Evolutionary conservation across 2,329 filamentous ascomycete genomes (phyloP), one percentile per base, ranked within the genome.

Genomic region (Chrysosporium keratinophilum): DNA sequence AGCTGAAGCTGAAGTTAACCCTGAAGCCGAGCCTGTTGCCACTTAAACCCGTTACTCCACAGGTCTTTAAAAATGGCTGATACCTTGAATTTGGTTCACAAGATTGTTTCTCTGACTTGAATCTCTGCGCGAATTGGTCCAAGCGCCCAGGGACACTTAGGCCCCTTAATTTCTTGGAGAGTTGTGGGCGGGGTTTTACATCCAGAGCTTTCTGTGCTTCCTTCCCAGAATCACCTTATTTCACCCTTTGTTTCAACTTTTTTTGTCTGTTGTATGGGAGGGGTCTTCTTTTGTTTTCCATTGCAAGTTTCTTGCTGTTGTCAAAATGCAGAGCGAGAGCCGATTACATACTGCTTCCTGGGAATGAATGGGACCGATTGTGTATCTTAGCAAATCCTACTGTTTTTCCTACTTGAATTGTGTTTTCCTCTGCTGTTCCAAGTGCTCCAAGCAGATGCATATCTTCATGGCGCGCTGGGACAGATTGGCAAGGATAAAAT

Each of bases 241-340:
- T 44, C 48, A 39, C 44, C 63, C 61, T 64, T 60, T 50, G 41
- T 47, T 20, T 52, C 46, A 50, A 55, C 47, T 49, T 50, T 55
- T 57, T 43, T 57, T 60, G 42, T 55, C 46, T 44, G n/a, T 9
- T 23, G 19, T 49, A 31, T 31, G 35, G 46, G 35, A 49, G 39
- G 46, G 35, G 23, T 7, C 23, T 17, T 49, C 11, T 12, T 37
- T 5, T 15, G 12, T 12, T 40, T 14, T 49, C 23, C 17, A 5
- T 20, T 39, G 15, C 23, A 14, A 40, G 14, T 49, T 31, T 28
- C 28, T 47, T 47, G 43, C 37, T 14, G n/a, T 47, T 39, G 17
- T 37, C 45, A 47, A 37, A 47, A 47, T 47, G 45, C 45, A 37
- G n/a, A 47, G 33, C 12, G 34, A 33, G n/a, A 28, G 7, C 23